Base-by-base conservation (phyloP, 2,329 filamentous ascomycete species). In the Monosporascus sp. region DNA sequence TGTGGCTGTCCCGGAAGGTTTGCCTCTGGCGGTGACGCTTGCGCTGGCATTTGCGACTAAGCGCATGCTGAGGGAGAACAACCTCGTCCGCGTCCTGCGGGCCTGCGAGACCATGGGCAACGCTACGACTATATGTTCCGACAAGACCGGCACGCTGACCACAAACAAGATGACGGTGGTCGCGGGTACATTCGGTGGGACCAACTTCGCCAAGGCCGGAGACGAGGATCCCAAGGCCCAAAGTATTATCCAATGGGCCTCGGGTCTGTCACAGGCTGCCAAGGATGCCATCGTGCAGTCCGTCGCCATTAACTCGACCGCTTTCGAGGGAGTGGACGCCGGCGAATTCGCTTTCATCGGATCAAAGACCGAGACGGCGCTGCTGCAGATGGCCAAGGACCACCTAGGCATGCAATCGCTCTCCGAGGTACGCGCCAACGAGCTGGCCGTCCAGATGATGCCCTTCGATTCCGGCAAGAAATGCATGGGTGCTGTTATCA, bases 161-260 rank as follows among this genome's bases (percentile, higher is more conserved):
- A 85, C 88, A 54, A 89, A 89, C 64, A 83, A 84, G 67, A 89
- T 89, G 85, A 87, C 84, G 0, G 87, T 90, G 1, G 87, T 91
- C 31, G 84, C 87, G 25, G 87, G 86, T 6, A 84, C 85, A 5
- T 70, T 89, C 41, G 86, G 86, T 31, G 67, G 64, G 48, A 68
- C 63, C 22, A 64, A 57, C 48, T 69, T 69, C 37, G 57, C 51
- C 49, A 66, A 65, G 54, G 37, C 61, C 5, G 64, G 64, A 18
- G 54, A 47, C 15, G 58, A 62, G 25, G 63, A 60, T 18, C 6
- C 58, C 18, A 47, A 39, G 3, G 50, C 52, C 2, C 57, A 56
- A 46, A 61, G 57, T 18, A 50, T 69, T 9, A 55, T 65, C 1
- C 63, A 67, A 46, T 70, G 68, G 69, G 66, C 68, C 4, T 53